Evolutionary conservation across 2,329 filamentous ascomycete genomes (phyloP), one percentile per base, ranked within the genome.

Genomic region (Scedosporium minutisporum): DNA sequence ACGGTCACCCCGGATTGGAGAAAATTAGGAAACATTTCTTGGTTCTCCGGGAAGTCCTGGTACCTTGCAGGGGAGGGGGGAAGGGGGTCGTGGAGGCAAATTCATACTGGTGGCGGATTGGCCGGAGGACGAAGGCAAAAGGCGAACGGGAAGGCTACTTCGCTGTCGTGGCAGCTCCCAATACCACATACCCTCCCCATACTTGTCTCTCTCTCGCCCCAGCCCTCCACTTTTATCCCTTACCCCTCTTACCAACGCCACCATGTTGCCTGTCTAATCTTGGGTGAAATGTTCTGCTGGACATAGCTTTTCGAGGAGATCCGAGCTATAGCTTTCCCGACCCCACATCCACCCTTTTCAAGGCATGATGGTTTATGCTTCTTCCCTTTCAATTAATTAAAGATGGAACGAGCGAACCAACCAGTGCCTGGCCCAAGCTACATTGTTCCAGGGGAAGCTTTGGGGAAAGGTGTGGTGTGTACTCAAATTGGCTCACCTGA

Each of bases 351-450:
- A 14, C 38, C 41, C 60, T 3, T n/a, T 33, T 33, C 48, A 29
- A 38, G 29, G 60, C 60, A 62, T 62, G 33, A 57, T 62, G 51
- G 60, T 42, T 42, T 51, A 62, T 62, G 48, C 60, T 42, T 41
- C 18, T 53, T 29, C 18, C 59, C 27, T 25, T 21, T 4, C n/a
- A 16, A 7, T 57, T 33, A 12, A 44, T n/a, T 33, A 23, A 41
- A 25, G 46, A 42, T 55, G 51, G 51, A 51, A 57, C 48, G 60
- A 62, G 14, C 60, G 60, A 42, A n/a, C 60, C 60, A 62, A 44
- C 60, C 60, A 62, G 46, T 62, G 33, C 60, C 48, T 62, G 51
- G n/a, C 21, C 57, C 57, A 59, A 16, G 9, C 10, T 12, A 9
- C n/a, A 42, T 25, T 25, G 42, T 25, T 44, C 57, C 21, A 42